These are phyloP conservation scores for Ichthyophthirius multifiliis DNA, from an alignment of 169 alveolate genomes.

Conservation along the genomic window DNA sequence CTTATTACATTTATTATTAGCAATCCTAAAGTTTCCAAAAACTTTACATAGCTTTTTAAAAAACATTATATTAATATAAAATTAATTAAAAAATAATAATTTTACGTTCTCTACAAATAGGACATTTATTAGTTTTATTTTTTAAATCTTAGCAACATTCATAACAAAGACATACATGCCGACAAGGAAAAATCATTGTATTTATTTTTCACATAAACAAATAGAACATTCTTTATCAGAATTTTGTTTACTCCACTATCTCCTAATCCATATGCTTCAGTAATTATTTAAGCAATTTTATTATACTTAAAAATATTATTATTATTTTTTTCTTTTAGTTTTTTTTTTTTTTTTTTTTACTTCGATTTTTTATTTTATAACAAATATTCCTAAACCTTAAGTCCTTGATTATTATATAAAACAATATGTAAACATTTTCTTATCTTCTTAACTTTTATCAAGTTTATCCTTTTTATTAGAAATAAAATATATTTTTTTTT, in stretches of 20 bases:
- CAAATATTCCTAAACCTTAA: neutral
- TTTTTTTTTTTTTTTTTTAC: neutral
- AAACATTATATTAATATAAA: neutral
- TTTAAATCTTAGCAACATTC: neutral
- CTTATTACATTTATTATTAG: neutral
- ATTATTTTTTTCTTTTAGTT: neutral
- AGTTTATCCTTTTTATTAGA: neutral
- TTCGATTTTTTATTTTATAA: neutral
- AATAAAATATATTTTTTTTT: neutral
- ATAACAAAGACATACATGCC: conserved; percentile 11
- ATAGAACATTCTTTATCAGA: conserved; percentile 16
- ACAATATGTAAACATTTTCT: neutral
- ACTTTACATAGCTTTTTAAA: neutral
- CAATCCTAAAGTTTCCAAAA: neutral
- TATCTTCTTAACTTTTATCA: neutral
- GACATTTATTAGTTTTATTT: neutral
- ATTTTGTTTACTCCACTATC: neutral
- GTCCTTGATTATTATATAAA: neutral
- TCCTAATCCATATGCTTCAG: neutral
- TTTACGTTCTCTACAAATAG: conserved; percentile 12
- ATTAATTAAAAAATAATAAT: neutral
- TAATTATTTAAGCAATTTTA: neutral
- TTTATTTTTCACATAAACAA: neutral
- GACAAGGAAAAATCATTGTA: conserved; percentile 6
- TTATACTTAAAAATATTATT: neutral